A percentile compares a stretch with the other conserved stretches of the same genome.
phyloP scores from a whole-genome alignment of 495 filamentous ascomycete species.

The Penicillium cataractarum region DNA sequence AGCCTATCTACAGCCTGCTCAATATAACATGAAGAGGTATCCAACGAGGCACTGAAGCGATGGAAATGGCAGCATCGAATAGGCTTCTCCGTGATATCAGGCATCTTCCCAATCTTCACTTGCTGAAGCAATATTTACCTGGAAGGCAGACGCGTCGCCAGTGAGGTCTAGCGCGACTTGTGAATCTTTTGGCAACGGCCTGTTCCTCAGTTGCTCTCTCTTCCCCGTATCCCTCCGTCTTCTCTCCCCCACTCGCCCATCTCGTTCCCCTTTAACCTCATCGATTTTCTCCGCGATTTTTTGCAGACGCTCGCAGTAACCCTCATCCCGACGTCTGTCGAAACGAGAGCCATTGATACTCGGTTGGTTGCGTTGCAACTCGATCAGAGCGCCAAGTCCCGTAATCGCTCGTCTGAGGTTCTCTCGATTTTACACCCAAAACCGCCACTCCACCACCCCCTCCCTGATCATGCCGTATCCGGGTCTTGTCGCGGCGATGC shows the following conservation, averaged over 20 bases:
- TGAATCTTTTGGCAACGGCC: background rate
- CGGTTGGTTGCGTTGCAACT: background rate
- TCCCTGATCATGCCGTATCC: conserved; percentile 8
- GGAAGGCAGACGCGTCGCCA: background rate
- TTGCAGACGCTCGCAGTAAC: background rate
- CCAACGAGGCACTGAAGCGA: too few relatives aligned
- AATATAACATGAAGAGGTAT: background rate
- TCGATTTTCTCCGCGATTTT: conserved; percentile 3
- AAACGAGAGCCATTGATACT: background rate
- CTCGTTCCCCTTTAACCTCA: background rate
- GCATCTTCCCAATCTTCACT: background rate
- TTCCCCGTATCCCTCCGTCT: background rate
- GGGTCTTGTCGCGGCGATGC: conserved; percentile 18
- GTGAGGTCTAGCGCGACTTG: background rate
- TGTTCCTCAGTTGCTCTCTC: background rate
- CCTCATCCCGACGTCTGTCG: background rate
- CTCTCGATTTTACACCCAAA: background rate
- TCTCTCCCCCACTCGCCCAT: background rate
- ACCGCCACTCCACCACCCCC: too few relatives aligned
- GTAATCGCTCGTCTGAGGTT: background rate
- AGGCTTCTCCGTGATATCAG: background rate
- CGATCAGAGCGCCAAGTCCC: background rate
- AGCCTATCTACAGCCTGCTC: background rate
- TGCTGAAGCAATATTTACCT: background rate
- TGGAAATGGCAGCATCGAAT: background rate